Conservation (phyloP, 306 rosid genomes). For the Quercus gilva region DNA sequence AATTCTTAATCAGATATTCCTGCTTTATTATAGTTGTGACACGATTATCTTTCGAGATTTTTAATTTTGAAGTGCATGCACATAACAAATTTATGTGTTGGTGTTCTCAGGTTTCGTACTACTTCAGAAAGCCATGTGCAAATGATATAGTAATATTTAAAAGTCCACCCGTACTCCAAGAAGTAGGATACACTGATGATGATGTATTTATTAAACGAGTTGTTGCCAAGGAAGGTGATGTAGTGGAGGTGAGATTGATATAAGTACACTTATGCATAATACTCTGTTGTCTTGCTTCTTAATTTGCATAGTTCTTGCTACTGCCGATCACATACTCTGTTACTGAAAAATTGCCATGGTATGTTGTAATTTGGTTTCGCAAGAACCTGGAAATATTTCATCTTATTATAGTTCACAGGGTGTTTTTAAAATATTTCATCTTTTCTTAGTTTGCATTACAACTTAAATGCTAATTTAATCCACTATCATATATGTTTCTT, state of each 20-base stretch:
- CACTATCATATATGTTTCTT: no score
- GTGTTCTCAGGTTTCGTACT: slow-evolving; percentile 77
- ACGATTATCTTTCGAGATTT: slow-evolving; percentile 11
- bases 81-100: slow-evolving; percentile 13
- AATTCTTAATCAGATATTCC: no score
- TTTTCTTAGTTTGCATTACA: no score
- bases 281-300: neutral
- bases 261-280: neutral
- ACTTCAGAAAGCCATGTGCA: slow-evolving; percentile 91
- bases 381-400: neutral
- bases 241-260: slow-evolving; percentile 81
- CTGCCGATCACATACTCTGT: neutral
- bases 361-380: slow-evolving; percentile 2
- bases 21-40: slow-evolving; percentile 6
- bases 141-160: slow-evolving; percentile 89
- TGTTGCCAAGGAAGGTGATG: slow-evolving; percentile 90
- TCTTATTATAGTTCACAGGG: neutral
- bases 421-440: neutral
- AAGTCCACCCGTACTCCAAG: slow-evolving; percentile 96
- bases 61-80: neutral
- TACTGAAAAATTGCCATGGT: neutral
- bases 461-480: neutral
- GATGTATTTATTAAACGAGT: slow-evolving; percentile 94
- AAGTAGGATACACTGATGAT: slow-evolving; percentile 85
- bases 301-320: neutral